Conservation (phyloP, 768 basidiomycete species). For the Mycena chlorophos region DNA sequence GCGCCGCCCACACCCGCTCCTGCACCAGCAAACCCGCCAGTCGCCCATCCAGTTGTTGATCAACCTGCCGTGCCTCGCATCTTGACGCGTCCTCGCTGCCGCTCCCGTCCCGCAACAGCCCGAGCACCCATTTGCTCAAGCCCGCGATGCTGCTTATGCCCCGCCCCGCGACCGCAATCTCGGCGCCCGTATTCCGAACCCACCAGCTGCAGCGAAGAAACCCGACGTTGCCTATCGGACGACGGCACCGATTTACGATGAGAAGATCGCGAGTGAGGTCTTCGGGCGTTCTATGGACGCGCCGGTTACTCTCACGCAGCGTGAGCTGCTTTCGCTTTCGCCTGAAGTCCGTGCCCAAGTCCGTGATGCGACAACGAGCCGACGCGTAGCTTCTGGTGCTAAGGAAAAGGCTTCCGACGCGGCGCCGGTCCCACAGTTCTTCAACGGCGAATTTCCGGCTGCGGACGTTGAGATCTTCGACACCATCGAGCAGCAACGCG, state of each 20-base stretch:
- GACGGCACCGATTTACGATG: conserved; percentile 21
- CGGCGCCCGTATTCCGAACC: neutral
- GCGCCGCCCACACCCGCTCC: conserved; percentile 13
- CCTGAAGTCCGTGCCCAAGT: conserved; percentile 21
- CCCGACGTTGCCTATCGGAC: conserved; percentile 23
- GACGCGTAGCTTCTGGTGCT: neutral
- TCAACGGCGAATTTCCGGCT: neutral
- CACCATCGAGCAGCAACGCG: neutral
- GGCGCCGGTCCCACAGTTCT: neutral
- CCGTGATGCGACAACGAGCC: conserved; percentile 20
- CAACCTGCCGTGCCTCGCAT: too few species aligned
- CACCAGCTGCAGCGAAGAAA: conserved; percentile 4
- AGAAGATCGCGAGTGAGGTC: conserved; percentile 11
- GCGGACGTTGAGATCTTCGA: neutral
- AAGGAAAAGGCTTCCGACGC: neutral
- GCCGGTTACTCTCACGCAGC: conserved; percentile 20
- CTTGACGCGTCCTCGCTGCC: neutral
- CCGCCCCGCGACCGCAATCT: conserved; percentile 13
- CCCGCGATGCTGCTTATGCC: conserved; percentile 11
- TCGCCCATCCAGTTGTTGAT: neutral
- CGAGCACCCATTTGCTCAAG: conserved; percentile 7
- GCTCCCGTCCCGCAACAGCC: neutral
- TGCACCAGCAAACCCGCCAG: neutral
- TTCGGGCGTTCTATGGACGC: conserved; percentile 22
- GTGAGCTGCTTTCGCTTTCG: conserved; percentile 22